Evolutionary conservation across 2,329 filamentous ascomycete species (phyloP), one percentile per base, ranked within the genome.

Genomic region (Ceratocystis colombiana): DNA sequence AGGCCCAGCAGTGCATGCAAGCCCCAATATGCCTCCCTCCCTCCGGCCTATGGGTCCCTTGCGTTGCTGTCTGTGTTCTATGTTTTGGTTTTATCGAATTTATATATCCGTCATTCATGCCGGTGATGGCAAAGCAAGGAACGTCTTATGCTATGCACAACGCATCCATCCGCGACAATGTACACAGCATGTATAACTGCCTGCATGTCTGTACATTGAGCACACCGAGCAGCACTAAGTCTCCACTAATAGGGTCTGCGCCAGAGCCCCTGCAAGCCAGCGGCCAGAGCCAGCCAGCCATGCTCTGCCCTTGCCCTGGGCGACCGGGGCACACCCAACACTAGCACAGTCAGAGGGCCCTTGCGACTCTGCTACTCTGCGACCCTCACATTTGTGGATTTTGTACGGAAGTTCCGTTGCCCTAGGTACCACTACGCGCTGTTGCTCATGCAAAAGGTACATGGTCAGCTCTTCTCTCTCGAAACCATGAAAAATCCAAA

Each of bases 341-440:
- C 55, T 20, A 53, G 17, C 48, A 53, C 20, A 53, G 48, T 53
- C 5, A 25, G 45, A 30, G 37, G 37, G 61, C 25, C 61, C 61
- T 48, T 30, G 61, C 61, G 28, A 59, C 55, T 59, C 55, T 59
- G 55, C 55, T 33, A 59, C 55, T 30, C 55, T 59, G 28, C 55
- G 3, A 37, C 55, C 28, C 55, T 59, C 55, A 20, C 17, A 59
- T 59, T 33, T 37, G 15, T 33, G 55, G 28, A 37, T 59, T 33
- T 37, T 30, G 28, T 5, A 63, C 45, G 62, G 62, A 63, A 30
- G 62, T 46, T 41, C 62, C 45, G 62, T 63, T 48, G 62, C 44
- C 44, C 28, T 5, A 63, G n/a, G 62, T 63, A 63, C 62, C 28
- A 1, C 25, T 59, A 1, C 28, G 25, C 45, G 28, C 62, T 41